phyloP scores from a whole-genome alignment of 2,329 filamentous ascomycete genomes.

The Eurotiales sp. region DNA sequence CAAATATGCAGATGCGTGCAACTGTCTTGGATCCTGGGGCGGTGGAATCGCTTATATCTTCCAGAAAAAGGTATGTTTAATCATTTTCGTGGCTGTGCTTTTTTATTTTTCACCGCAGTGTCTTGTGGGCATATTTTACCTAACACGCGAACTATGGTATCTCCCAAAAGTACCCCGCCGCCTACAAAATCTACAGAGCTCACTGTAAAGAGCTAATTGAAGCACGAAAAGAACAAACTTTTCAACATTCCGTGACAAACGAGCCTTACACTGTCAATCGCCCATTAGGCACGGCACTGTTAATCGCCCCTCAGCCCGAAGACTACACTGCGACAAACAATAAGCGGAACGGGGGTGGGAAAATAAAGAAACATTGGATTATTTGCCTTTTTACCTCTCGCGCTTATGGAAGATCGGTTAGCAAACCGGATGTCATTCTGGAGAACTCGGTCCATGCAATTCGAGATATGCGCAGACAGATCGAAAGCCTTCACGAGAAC shows the following conservation, averaged over 20 bases:
- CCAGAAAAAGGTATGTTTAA: conserved; percentile 35
- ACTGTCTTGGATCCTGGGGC: conserved; percentile 56
- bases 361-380: conserved; percentile 48
- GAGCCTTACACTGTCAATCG: not conserved
- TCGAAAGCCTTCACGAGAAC: conserved; percentile 29
- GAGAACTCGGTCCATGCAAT: conserved; percentile 48
- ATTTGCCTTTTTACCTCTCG: conserved; percentile 58
- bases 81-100: not conserved
- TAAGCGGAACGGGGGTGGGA: not conserved
- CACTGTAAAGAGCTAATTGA: conserved; percentile 42
- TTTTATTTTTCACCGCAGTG: no score
- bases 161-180: conserved; percentile 45
- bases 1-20: conserved; percentile 56
- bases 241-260: not conserved
- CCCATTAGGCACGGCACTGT: conserved; percentile 46
- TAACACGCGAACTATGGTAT: not conserved
- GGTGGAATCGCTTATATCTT: conserved; percentile 56
- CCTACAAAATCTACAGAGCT: conserved; percentile 45
- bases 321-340: conserved; percentile 20
- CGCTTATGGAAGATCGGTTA: conserved; percentile 43
- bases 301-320: conserved; percentile 50
- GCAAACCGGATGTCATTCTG: conserved; percentile 43
- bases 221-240: not conserved
- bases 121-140: no score
- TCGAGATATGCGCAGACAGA: conserved; percentile 43